Evolutionary conservation across 257 asterid species (phyloP).

Genomic region (Cynanchum wilfordii): DNA sequence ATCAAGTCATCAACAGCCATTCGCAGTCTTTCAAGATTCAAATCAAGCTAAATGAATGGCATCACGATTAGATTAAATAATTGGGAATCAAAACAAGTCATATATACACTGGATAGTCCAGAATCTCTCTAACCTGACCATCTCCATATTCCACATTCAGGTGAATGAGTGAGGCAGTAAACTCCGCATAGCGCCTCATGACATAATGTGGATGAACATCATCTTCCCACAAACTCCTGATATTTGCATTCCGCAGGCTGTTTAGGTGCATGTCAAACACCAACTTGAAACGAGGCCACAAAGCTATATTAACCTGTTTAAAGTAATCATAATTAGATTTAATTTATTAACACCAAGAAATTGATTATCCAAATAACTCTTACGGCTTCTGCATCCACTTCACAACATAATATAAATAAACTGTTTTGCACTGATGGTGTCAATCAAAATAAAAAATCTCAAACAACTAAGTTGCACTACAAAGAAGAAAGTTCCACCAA

Average conservation of each 20-base stretch:
- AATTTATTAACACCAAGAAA: not conserved
- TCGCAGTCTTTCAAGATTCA: constrained; percentile 89
- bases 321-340: constrained; percentile 9
- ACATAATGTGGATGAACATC: constrained; percentile 98
- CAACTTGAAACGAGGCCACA: constrained; percentile 99
- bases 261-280: constrained; percentile 96
- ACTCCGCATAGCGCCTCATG: constrained; percentile 98
- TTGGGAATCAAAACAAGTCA: constrained; percentile 19
- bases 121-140: constrained; percentile 73
- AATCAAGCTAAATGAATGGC: constrained; percentile 55
- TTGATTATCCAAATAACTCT: not conserved
- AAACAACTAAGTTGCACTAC: not conserved
- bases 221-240: constrained; percentile 90
- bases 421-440: not conserved
- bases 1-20: constrained; percentile 95
- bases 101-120: constrained; percentile 12
- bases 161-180: constrained; percentile 88
- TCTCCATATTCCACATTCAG: constrained; percentile 93
- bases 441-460: not conserved
- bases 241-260: constrained; percentile 84
- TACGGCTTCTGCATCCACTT: not conserved
- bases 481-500: not conserved
- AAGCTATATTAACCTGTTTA: constrained; percentile 82
- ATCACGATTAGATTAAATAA: constrained; percentile 13
- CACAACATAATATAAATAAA: not conserved